A percentile compares a stretch with the other conserved stretches of the same genome.
phyloP scores from a whole-genome alignment of 1,284 basidiomycete genomes.

The Tremellales sp. region DNA sequence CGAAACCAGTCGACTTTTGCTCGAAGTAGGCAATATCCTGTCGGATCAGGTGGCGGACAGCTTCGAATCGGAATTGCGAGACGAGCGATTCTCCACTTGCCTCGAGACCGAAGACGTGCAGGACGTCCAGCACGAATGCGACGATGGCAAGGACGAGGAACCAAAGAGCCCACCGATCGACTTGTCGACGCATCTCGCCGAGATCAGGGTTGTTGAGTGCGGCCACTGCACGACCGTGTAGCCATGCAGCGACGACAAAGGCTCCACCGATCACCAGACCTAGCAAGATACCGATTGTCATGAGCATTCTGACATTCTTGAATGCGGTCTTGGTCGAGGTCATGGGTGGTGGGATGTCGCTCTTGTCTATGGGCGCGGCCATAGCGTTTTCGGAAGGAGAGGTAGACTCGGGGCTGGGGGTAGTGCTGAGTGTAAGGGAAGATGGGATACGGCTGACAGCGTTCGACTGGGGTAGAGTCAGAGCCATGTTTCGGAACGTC shows the following conservation, averaged over 20 bases:
- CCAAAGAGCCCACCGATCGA: constrained; percentile 34
- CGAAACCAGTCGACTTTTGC: constrained; percentile 38
- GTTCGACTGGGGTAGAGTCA: constrained; percentile 10
- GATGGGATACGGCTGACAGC: background rate
- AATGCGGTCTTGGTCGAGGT: constrained; percentile 8
- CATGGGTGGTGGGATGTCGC: constrained; percentile 11
- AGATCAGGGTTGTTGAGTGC: constrained; percentile 21
- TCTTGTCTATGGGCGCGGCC: background rate
- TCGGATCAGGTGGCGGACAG: constrained; percentile 14
- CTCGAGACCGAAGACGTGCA: constrained; percentile 33
- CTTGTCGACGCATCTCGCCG: constrained; percentile 15
- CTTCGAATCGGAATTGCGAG: constrained; percentile 15
- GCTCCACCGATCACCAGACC: constrained; percentile 35
- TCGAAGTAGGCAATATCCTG: constrained; percentile 44
- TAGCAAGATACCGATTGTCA: constrained; percentile 14
- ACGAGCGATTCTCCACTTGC: constrained; percentile 28
- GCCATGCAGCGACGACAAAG: constrained; percentile 45
- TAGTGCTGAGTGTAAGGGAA: background rate
- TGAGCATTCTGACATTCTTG: constrained; percentile 10
- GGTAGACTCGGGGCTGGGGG: background rate
- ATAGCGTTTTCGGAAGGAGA: background rate
- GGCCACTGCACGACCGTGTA: constrained; percentile 33
- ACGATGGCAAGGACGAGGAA: constrained; percentile 36
- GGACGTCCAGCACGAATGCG: constrained; percentile 14
- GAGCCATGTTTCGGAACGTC: constrained; percentile 25